Conservation (phyloP, 1,284 basidiomycete species). For the Rhodotorula mucilaginosa region DNA sequence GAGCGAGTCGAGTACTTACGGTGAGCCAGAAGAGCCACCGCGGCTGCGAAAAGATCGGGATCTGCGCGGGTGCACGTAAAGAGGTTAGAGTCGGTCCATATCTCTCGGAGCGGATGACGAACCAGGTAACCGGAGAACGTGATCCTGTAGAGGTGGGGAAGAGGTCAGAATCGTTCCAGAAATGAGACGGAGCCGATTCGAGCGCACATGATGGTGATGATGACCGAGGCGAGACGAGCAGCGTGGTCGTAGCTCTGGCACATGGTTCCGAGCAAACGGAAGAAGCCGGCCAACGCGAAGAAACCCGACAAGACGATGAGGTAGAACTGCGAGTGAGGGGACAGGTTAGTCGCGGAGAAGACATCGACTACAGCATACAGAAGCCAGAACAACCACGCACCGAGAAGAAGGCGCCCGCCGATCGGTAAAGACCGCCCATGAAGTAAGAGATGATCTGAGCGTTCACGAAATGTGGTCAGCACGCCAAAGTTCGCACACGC, state of each 20-base stretch:
- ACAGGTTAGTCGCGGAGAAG: too few species aligned
- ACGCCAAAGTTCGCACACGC: too few species aligned
- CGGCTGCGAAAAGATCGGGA: conserved; percentile 26
- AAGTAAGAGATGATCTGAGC: conserved; percentile 47
- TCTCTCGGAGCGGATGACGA: background rate
- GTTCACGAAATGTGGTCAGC: too few species aligned
- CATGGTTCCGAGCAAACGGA: conserved; percentile 54
- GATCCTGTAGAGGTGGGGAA: conserved; percentile 1
- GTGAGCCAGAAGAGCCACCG: conserved; percentile 21
- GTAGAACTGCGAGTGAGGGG: conserved; percentile 42
- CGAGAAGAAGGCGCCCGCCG: conserved; percentile 55
- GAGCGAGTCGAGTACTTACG: conserved; percentile 27
- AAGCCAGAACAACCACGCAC: too few species aligned
- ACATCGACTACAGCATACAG: too few species aligned
- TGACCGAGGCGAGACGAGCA: conserved; percentile 54
- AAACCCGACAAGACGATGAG: conserved; percentile 49
- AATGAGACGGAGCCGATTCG: conserved; percentile 55
- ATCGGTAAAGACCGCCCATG: conserved; percentile 52
- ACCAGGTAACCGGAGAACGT: conserved; percentile 41
- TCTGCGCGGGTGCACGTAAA: background rate
- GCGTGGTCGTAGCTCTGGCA: conserved; percentile 54
- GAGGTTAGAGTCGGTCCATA: background rate
- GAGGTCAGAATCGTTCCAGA: conserved; percentile 45
- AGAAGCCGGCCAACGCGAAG: conserved; percentile 54
- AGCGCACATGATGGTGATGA: conserved; percentile 52